Percentiles rank a stretch among this genome's conserved stretches.
phyloP scores from a whole-genome alignment of 2,329 filamentous ascomycete species.

The Grosmannia clavigera region DNA sequence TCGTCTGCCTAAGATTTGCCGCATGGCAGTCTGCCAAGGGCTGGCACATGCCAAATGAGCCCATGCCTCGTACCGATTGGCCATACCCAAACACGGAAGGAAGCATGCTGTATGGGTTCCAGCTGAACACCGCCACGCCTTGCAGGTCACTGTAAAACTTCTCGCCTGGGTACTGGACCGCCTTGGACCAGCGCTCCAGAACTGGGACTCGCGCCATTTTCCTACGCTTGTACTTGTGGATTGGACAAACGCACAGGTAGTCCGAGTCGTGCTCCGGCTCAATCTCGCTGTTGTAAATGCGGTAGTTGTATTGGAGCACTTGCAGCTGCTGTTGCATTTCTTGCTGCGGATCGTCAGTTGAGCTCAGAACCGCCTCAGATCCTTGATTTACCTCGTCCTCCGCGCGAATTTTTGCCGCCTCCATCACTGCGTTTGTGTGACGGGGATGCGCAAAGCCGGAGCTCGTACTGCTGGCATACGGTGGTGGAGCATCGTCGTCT shows the following conservation, averaged over 20 bases:
- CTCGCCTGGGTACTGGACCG: constrained; percentile 32
- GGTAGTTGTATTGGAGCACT: constrained; percentile 23
- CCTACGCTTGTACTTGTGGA: constrained; percentile 24
- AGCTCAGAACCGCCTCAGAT: background rate
- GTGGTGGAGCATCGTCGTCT: background rate
- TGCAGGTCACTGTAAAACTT: constrained; percentile 12
- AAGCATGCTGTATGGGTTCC: background rate
- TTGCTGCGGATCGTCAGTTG: constrained; percentile 17
- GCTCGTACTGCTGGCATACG: background rate
- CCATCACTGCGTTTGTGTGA: background rate
- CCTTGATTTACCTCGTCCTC: background rate
- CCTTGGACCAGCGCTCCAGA: constrained; percentile 29
- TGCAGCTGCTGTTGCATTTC: constrained; percentile 30
- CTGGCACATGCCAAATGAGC: background rate
- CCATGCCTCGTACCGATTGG: background rate
- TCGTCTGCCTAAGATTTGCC: background rate
- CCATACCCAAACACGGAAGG: background rate
- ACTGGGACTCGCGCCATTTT: constrained; percentile 24
- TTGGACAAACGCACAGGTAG: constrained; percentile 24
- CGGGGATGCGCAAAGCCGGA: background rate
- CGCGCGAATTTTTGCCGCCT: background rate
- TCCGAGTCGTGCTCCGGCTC: constrained; percentile 32
- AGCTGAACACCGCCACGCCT: background rate
- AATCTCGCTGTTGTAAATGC: constrained; percentile 32
- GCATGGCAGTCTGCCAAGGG: background rate